Evolutionary conservation across 2,329 filamentous ascomycete genomes (phyloP), one percentile per base, ranked within the genome.

Genomic region (Aplosporella prunicola): DNA sequence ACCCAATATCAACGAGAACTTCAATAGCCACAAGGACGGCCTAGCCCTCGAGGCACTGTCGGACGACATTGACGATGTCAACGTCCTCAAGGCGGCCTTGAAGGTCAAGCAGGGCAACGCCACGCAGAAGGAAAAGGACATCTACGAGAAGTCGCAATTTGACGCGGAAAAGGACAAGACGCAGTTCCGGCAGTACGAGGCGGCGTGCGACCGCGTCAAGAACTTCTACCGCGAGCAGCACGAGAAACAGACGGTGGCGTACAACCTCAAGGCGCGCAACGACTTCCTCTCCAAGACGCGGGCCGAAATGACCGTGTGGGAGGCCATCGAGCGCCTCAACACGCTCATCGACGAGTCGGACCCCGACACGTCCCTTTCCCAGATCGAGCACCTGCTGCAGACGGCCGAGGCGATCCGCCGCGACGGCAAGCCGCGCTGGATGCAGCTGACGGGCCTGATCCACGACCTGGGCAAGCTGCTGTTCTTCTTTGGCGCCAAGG

Each of bases 241-340:
- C 61, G 67, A 68, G 54, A 78, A 78, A 67, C 82, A 87, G 61
- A 87, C 81, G 32, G 76, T 85, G 0, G 77, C 82, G 8, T 93
- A 88, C 72, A 93, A 93, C 67, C 71, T 93, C 28, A 76, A 78
- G 45, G 84, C 82, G 10, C 82, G 87, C 39, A 77, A 81, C 49
- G 66, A 72, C 38, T 84, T 86, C 65, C 66, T 78, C 59, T 71
- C 69, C 46, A 74, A 78, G 43, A 73, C 73, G 2, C 76, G 82
- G 37, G 76, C 80, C 11, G 72, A 82, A 59, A 85, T 93, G 82
- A 81, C 79, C 44, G 72, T 93, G 57, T 93, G 86, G 87, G 71
- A 93, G 58, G 87, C 87, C 14, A 91, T 93, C 64, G 84, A 93
- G 72, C 88, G 86, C 63, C 79, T 93, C 53, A 85, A 93, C 71